Base-by-base conservation (phyloP, 2,329 filamentous ascomycete species). In the Aspergillus sp. region DNA sequence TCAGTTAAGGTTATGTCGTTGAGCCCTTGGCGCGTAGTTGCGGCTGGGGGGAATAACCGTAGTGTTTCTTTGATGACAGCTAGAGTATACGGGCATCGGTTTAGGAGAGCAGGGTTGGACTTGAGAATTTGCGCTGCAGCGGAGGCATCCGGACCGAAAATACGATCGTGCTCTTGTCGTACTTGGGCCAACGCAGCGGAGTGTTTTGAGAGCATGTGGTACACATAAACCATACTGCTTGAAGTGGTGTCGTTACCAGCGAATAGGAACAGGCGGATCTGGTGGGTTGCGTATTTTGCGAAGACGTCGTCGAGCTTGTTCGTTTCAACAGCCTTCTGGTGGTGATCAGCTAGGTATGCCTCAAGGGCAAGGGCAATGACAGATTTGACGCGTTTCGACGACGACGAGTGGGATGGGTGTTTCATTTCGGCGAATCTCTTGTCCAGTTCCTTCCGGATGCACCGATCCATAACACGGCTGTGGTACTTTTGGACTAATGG, bases 21-120 rank as follows among this genome's bases (percentile, higher is more conserved):
- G 47, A 14, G 12, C 11, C 47, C 47, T 15, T 50, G 31, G 14
- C 47, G 47, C 3, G 17, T 21, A 15, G 31, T 23, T n/a, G 33
- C 23, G 5, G 55, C 49, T 4, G 46, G 33, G 24, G 59, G 46
- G n/a, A 48, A 57, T 4, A 62, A 47, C 15, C 59, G 57, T 2
- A 60, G 55, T 2, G 60, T 53, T 40, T 60, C 60, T 17, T 58
- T 58, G 31, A 62, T 55, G 2, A 62, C 58, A 4, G 60, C 60
- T 2, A 44, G 21, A 3, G 60, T 62, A 45, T 54, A 62, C 5
- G 45, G 23, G 2, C 55, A 53, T 11, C 49, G 41, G 33, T 58
- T 60, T 24, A 62, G 23, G 1, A 56, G 45, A 24, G 45, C 52
- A 1, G 60, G 58, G 4, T 35, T 27, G 11, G 39, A 17, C 3